phyloP scores from a whole-genome alignment of 2,329 filamentous ascomycete species.

The Cladophialophora exuberans region DNA sequence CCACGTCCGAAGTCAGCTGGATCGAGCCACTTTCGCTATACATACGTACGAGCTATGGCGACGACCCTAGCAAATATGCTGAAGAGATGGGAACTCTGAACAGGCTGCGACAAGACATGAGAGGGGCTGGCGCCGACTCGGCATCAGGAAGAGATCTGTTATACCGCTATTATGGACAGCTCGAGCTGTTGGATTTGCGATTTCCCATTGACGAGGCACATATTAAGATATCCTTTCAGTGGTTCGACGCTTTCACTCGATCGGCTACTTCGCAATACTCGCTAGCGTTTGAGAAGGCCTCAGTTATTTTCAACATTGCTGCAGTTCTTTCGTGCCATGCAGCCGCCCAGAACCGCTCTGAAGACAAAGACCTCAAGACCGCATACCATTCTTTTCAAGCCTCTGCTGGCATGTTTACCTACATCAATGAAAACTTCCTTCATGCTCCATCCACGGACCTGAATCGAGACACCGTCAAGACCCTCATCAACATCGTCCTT shows the following conservation, averaged over 20 bases:
- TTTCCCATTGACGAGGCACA: conserved; percentile 99
- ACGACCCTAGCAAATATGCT: conserved; percentile 92
- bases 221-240: conserved; percentile 98
- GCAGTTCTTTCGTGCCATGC: conserved; percentile 96
- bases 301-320: conserved; percentile 99
- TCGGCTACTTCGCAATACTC: conserved; percentile 97
- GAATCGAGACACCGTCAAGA: conserved; percentile 93
- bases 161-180: conserved; percentile 96
- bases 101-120: conserved; percentile 94
- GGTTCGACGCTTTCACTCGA: conserved; percentile 99
- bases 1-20: conserved; percentile 99
- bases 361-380: conserved; percentile 91
- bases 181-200: conserved; percentile 88
- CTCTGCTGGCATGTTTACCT: conserved; percentile 98
- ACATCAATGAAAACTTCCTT: conserved; percentile 99
- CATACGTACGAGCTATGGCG: conserved; percentile 90
- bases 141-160: conserved; percentile 89
- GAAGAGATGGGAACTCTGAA: conserved; percentile 96
- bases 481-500: conserved; percentile 87
- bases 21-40: conserved; percentile 87
- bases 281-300: conserved; percentile 95
- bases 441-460: conserved; percentile 96
- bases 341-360: conserved; percentile 85
- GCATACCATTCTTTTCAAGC: conserved; percentile 98
- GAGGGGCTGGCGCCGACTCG: conserved; percentile 94